Base-by-base conservation (phyloP, 306 rosid species). In the Spatholobus suberectus region DNA sequence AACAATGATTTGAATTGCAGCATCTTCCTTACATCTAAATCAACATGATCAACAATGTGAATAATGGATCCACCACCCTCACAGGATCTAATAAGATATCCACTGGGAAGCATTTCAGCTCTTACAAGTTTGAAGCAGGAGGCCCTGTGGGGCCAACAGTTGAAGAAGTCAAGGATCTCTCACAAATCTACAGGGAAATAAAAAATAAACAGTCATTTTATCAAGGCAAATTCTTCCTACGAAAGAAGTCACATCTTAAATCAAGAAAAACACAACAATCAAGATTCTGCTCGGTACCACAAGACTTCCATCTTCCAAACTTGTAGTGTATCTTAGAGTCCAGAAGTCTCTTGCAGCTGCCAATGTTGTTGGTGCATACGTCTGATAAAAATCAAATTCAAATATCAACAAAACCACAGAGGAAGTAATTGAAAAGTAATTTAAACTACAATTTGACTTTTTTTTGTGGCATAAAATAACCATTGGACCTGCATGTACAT, bases 311-410 rank as follows among this genome's bases (percentile, higher is more conserved):
- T 94, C 98, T 78, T 92, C 98, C 90, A 94, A 81, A 54, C 76
- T 91, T 24, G 91, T 86, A 18, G 97, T 92, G 81, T 92, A 94
- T 91, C 98, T 87, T 41, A 92, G 84, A 0, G 93, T 92, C 98
- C 98, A 94, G 65, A 90, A 94, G 88, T 94, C 97, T 1, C 98
- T 91, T 29, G 98, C 96, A 15, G 98, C 95, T 68, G 96, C 98
- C 86, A 94, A 85, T 23, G 98, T 92, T 49, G 98, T 94, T 7
- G 98, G 98, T 4, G 98, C 98, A 76, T 89, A 94, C 8, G 93
- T 92, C 97, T 94, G 87, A 46, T 26, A 49, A 51, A 55, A 82
- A 15, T 12, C 63, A 63, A 69, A 27, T 26, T 37, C 35, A 29
- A 9, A 32, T 5, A 81, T 68, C 72, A 73, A 79, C 20, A 76